Conservation (phyloP, 225 moss, liverwort and hornwort species). For the Takakia lepidozioides region DNA sequence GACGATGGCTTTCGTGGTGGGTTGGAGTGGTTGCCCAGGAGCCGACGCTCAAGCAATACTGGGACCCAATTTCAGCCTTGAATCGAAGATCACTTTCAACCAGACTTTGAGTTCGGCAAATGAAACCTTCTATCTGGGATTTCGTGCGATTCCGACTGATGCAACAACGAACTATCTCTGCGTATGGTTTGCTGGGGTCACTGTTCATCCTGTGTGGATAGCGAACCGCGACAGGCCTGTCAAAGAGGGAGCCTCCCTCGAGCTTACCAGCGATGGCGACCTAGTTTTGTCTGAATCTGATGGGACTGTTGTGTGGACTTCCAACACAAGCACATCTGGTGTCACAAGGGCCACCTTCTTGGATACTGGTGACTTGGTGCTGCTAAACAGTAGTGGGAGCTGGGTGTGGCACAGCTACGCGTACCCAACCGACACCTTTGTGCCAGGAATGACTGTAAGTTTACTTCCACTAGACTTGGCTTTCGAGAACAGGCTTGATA, state of each 20-base stretch:
- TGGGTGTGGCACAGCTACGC: slow-evolving; percentile 31
- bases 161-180: slow-evolving; percentile 18
- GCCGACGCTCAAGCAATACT: slow-evolving; percentile 9
- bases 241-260: slow-evolving; percentile 11
- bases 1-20: too few species aligned
- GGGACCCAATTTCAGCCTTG: slow-evolving; percentile 11
- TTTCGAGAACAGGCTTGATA: too few species aligned
- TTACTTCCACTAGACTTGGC: too few species aligned
- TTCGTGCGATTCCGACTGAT: slow-evolving; percentile 13
- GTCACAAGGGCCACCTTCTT: slow-evolving; percentile 15
- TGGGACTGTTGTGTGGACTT: slow-evolving; percentile 13
- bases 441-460: slow-evolving; percentile 28
- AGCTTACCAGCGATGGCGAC: slow-evolving; percentile 12
- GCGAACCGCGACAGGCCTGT: slow-evolving; percentile 19
- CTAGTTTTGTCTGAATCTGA: slow-evolving; percentile 13
- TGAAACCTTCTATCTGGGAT: slow-evolving; percentile 28
- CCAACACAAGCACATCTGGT: slow-evolving; percentile 13
- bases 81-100: slow-evolving; percentile 9
- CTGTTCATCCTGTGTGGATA: slow-evolving; percentile 26
- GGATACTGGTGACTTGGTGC: slow-evolving; percentile 31
- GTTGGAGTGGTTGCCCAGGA: too few species aligned
- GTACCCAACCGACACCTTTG: slow-evolving; percentile 29
- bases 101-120: slow-evolving; percentile 28
- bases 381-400: slow-evolving; percentile 6
- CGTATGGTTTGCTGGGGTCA: slow-evolving; percentile 35